Conservation (phyloP, 352 stramenopile genomes). For the Stramenopiles sp. region DNA sequence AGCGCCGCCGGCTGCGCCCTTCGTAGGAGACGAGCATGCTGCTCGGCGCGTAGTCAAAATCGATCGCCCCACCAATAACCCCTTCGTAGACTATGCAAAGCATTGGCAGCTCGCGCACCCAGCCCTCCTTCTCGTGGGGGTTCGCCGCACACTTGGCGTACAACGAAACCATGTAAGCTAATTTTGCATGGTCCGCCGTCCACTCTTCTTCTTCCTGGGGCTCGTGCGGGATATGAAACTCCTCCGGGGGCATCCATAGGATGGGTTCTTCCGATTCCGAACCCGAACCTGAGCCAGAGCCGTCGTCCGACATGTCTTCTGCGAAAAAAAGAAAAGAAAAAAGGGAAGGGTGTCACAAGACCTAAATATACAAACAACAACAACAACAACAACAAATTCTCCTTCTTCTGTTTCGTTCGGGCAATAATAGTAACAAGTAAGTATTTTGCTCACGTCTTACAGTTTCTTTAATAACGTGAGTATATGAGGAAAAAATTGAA, state of each 20-base stretch:
- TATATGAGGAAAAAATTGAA: too few relatives aligned
- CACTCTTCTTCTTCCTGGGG: background rate
- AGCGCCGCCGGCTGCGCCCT: slow-evolving; percentile 31
- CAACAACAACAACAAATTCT: too few relatives aligned
- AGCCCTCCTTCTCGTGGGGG: background rate
- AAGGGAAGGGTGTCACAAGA: too few relatives aligned
- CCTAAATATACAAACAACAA: too few relatives aligned
- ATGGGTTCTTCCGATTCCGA: background rate
- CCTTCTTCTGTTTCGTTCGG: too few relatives aligned
- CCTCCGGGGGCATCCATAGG: background rate
- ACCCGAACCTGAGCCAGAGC: background rate
- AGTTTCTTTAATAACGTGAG: too few relatives aligned
- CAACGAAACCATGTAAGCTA: background rate
- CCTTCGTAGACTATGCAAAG: slow-evolving; percentile 31
- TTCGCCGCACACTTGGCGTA: background rate
- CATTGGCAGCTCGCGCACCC: background rate
- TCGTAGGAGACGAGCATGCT: slow-evolving; percentile 35
- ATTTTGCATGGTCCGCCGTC: background rate
- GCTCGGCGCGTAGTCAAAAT: slow-evolving; percentile 41
- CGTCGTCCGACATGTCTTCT: background rate
- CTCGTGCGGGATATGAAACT: background rate
- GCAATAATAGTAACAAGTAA: too few relatives aligned
- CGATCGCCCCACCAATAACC: slow-evolving; percentile 32
- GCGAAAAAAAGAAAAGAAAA: too few relatives aligned
- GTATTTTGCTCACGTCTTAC: too few relatives aligned